Evolutionary conservation across 495 filamentous ascomycete genomes (phyloP).

Genomic region (Neohortaea acidophila): DNA sequence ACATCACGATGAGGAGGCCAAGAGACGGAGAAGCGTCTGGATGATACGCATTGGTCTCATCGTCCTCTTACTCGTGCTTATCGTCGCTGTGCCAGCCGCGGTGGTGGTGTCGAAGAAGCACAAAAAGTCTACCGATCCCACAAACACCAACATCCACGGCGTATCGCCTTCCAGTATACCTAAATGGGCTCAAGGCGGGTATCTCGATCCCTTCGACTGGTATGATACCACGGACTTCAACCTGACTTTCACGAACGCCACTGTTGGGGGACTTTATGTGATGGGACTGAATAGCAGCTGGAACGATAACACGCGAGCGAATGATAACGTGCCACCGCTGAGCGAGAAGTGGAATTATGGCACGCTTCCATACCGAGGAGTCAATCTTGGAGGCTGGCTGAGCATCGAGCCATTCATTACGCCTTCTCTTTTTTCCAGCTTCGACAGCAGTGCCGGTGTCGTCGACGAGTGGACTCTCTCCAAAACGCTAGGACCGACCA

Average conservation of each 20-base stretch:
- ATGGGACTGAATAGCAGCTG: slow-evolving; percentile 83
- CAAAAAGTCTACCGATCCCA: slow-evolving; percentile 11
- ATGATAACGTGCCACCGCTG: slow-evolving; percentile 63
- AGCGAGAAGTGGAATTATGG: slow-evolving; percentile 64
- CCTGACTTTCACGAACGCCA: slow-evolving; percentile 75
- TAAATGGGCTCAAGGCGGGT: slow-evolving; percentile 49
- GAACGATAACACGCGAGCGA: slow-evolving; percentile 68
- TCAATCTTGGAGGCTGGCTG: slow-evolving; percentile 93
- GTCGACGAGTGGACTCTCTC: slow-evolving; percentile 82
- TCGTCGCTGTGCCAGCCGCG: slow-evolving; percentile 60
- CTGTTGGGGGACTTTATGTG: slow-evolving; percentile 66
- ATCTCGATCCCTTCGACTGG: slow-evolving; percentile 87
- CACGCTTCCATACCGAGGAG: slow-evolving; percentile 63
- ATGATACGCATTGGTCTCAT: slow-evolving; percentile 35
- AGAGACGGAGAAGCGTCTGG: slow-evolving; percentile 19
- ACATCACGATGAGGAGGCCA: slow-evolving; percentile 23
- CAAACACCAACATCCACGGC: slow-evolving; percentile 42
- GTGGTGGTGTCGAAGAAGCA: slow-evolving; percentile 58
- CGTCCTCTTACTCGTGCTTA: slow-evolving; percentile 46
- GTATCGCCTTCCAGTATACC: slow-evolving; percentile 52
- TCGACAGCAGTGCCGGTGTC: slow-evolving; percentile 44
- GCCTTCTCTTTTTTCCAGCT: slow-evolving; percentile 68
- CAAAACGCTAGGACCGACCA: slow-evolving; percentile 45
- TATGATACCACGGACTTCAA: slow-evolving; percentile 86
- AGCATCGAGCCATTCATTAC: slow-evolving; percentile 90